Evolutionary conservation across 176 grass and related monocot species (phyloP).

Genomic region (Zea mays): Zm-B73-REFERENCE-NAM-5.0 NC_050098.1:2254501-2255000

Average conservation of each 20-base stretch:
- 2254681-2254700: too few relatives aligned
- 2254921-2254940: constrained; percentile 25
- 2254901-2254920: constrained; percentile 38
- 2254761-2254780: constrained; percentile 27
- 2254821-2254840: constrained; percentile 49
- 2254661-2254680: too few relatives aligned
- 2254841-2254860: background rate
- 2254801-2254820: constrained; percentile 43
- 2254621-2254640: too few relatives aligned
- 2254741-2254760: constrained; percentile 50
- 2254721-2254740: too few relatives aligned
- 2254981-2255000: background rate
- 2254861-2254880: background rate
- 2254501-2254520: constrained; percentile 54
- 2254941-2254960: constrained; percentile 35
- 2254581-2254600: constrained; percentile 39
- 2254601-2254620: constrained; percentile 34
- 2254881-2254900: constrained; percentile 37
- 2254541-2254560: constrained; percentile 50
- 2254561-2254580: constrained; percentile 29
- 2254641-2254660: too few relatives aligned
- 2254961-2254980: constrained; percentile 11
- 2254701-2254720: too few relatives aligned
- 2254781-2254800: background rate
- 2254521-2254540: constrained; percentile 41